A percentile compares a stretch with the other conserved stretches of the same genome.
Evolutionary conservation across 2,329 filamentous ascomycete species (phyloP).

Genomic region (Tolypocladium pustulatum): DNA sequence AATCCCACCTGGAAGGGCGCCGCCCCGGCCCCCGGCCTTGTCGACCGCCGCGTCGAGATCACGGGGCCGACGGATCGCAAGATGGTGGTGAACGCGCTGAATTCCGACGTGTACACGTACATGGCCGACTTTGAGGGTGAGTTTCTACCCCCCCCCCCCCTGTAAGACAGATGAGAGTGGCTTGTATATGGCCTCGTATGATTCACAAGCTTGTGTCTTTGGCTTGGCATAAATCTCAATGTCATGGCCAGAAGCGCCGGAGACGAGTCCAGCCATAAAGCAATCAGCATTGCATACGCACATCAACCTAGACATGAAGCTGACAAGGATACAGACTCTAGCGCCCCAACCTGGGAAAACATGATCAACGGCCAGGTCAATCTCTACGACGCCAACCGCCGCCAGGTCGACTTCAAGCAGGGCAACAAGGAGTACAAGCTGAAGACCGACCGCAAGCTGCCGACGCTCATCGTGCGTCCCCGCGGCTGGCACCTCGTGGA

Average conservation of each 20-base stretch:
- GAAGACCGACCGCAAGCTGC: slow-evolving; percentile 72
- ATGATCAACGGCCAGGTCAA: slow-evolving; percentile 99
- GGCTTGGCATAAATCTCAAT: not conserved
- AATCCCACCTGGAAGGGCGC: slow-evolving; percentile 91
- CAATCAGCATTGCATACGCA: not conserved
- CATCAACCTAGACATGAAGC: slow-evolving; percentile 5
- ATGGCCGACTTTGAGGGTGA: slow-evolving; percentile 98
- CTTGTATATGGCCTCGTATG: slow-evolving; percentile 1
- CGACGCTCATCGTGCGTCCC: slow-evolving; percentile 87
- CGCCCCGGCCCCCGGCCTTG: slow-evolving; percentile 78
- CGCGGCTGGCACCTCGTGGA: slow-evolving; percentile 97
- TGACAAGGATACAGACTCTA: slow-evolving; percentile 56
- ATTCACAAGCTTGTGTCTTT: not conserved
- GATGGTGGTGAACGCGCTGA: slow-evolving; percentile 97
- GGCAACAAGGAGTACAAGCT: slow-evolving; percentile 96
- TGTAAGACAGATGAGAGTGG: not conserved
- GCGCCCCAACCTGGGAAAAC: slow-evolving; percentile 95
- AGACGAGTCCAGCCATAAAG: not conserved
- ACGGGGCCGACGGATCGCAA: slow-evolving; percentile 95
- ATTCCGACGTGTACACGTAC: slow-evolving; percentile 94
- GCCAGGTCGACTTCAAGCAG: slow-evolving; percentile 92
- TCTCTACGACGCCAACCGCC: slow-evolving; percentile 89
- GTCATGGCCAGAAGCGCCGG: not conserved
- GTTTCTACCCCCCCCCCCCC: slow-evolving; percentile 13
- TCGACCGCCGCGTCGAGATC: slow-evolving; percentile 92